Evolutionary conservation across 2,329 filamentous ascomycete genomes (phyloP).

Genomic region (Ophiocordyceps camponoti-floridani): DNA sequence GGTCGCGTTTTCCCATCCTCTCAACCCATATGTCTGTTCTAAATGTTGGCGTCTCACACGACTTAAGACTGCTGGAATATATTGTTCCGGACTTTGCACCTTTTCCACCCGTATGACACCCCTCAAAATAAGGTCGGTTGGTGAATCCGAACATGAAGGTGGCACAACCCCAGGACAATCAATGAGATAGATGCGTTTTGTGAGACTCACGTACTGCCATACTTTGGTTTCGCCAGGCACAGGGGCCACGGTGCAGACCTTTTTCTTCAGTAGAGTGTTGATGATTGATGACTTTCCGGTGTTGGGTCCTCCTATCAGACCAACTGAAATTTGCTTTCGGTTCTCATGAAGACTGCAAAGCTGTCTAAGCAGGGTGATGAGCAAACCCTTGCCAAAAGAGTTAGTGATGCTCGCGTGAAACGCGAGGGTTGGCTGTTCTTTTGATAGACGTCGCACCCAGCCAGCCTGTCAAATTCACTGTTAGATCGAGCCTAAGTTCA

Average conservation of each 20-base stretch:
- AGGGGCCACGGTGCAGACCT: slow-evolving; percentile 81
- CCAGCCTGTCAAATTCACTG: slow-evolving; percentile 42
- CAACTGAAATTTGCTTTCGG: slow-evolving; percentile 86
- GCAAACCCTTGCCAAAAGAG: slow-evolving; percentile 85
- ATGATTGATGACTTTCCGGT: slow-evolving; percentile 95
- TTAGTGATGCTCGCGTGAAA: slow-evolving; percentile 94
- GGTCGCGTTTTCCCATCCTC: slow-evolving; percentile 56
- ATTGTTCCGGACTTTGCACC: slow-evolving; percentile 90
- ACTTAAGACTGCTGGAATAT: slow-evolving; percentile 66
- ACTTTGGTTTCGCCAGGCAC: slow-evolving; percentile 96
- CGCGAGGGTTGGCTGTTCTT: slow-evolving; percentile 82
- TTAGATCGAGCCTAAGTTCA: neutral
- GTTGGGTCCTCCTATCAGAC: slow-evolving; percentile 65
- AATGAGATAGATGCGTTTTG: slow-evolving; percentile 81
- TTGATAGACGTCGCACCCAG: slow-evolving; percentile 79
- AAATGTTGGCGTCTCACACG: slow-evolving; percentile 76
- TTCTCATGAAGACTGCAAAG: slow-evolving; percentile 81
- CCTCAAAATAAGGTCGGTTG: slow-evolving; percentile 73
- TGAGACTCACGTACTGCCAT: slow-evolving; percentile 93
- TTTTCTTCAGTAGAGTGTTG: slow-evolving; percentile 87
- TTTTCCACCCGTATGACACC: slow-evolving; percentile 92
- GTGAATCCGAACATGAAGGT: slow-evolving; percentile 65
- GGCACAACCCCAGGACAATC: slow-evolving; percentile 95
- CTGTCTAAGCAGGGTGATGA: slow-evolving; percentile 83
- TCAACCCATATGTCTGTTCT: slow-evolving; percentile 82